Evolutionary conservation across 306 rosid genomes (phyloP), one percentile per base, ranked within the genome.

Genomic region (Bauhinia variegata): DNA sequence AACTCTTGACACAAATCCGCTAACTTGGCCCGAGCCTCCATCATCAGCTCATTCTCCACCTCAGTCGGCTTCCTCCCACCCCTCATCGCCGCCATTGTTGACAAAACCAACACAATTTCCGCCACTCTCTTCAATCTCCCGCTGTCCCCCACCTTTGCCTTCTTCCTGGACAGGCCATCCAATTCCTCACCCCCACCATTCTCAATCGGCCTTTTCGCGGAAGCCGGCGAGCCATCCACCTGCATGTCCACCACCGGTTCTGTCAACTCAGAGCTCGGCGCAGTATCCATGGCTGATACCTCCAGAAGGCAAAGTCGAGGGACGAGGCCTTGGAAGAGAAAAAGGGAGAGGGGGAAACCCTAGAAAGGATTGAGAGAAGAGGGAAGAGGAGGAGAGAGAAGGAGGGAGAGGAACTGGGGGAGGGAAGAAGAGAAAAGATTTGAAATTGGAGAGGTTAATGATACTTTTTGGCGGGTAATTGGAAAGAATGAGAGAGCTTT

Each of bases 41-140:
- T 68, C 97, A 93, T 93, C 38, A 93, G 79, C 23, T 69, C 84
- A 63, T 85, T 58, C 74, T 93, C 99, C 1, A 56, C 78, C 11
- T 83, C 86, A 34, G 84, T 82, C 7, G 99, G 97, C 54, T 79
- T 85, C 42, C 88, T 63, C 1, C 96, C 96, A 0, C 76, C 97
- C 7, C 99, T 91, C 69, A 93, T 73, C 28, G 80, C 63, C 42
- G 92, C 82, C 99, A 93, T 85, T 1, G 96, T 78, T 6, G 96
- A 91, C 78, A 93, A 51, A 17, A 83, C 97, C 64, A 93, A 51
- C 54, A 93, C 92, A 79, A 93, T 88, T 86, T 90, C 96, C 67
- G 99, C 99, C 63, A 93, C 97, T 71, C 90, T 75, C 88, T 78
- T 88, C 56, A 88, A 74, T 23, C 73, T 82, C 10, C 42, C 70